Evolutionary conservation across 441 rosid species (phyloP), one percentile per base, ranked within the genome.

Genomic region (Gossypium trilobum): DNA sequence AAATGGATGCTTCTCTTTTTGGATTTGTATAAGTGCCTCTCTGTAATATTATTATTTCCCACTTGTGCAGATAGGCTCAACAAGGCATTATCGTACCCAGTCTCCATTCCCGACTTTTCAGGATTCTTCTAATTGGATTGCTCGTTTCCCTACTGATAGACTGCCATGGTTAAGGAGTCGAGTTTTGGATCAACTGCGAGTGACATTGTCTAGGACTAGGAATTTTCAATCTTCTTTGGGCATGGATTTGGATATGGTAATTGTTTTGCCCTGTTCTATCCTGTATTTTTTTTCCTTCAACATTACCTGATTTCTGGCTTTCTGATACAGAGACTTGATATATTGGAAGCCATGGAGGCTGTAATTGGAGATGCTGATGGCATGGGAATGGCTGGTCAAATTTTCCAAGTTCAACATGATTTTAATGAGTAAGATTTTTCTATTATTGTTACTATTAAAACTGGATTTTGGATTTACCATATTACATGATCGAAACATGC

Each of bases 241-340:
- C 74, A 88, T 91, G 98, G 88, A 81, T 77, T 58, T 89, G 16
- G 96, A 89, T 46, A 78, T 73, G 95, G 98, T 93, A 77, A 25
- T 3, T 59, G 52, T 50, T 0, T 55, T 19, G 52, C 2, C 59
- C 25, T 52, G 3, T 46, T 13, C 36, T 33, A 33, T 50, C 13
- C 39, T 51, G 50, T 36, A 17, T 62, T 60, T 63, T 54, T n/a
- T 46, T 44, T 57, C 67, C 54, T 54, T 59, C 9, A 31, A 51
- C 25, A 17, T 54, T 27, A 44, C 42, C 78, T 77, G 69, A 73
- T 71, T 46, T 44, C 48, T 68, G 57, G 58, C 39, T 75, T 79
- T 55, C 25, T 62, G 19, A 46, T 66, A 65, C 87, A 93, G 95
- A 85, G 98, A 81, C 77, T 93, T 68, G 81, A 93, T 75, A 80